These are phyloP conservation scores for Aspergillus fructus DNA, from an alignment of 2,329 filamentous ascomycete species.

Conservation along the genomic window DNA sequence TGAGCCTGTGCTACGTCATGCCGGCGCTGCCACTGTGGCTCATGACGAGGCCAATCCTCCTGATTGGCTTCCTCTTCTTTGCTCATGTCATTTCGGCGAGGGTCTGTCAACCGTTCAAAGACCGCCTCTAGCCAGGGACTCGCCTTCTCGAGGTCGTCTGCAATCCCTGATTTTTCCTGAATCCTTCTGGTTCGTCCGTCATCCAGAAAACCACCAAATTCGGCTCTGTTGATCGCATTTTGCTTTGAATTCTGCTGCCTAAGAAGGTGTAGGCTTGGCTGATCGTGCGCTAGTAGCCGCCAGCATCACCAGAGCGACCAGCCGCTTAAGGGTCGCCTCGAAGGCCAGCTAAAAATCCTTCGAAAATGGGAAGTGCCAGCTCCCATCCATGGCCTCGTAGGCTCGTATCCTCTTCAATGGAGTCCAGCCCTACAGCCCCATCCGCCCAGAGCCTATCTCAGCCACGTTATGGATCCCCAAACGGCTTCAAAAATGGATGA, in stretches of 20 bases:
- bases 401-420: background rate
- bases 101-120: background rate
- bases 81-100: background rate
- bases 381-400: background rate
- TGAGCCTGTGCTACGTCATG: conserved; percentile 17
- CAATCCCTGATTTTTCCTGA: background rate
- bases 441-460: background rate
- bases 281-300: background rate
- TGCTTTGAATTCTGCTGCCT: conserved; percentile 6
- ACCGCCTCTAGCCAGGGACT: background rate
- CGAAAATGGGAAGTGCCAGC: background rate
- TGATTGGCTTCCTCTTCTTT: background rate
- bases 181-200: background rate
- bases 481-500: background rate
- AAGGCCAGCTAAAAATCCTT: background rate
- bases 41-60: background rate
- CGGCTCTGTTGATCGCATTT: conserved; percentile 5
- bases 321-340: background rate
- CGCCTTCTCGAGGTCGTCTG: background rate
- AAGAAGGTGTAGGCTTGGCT: background rate
- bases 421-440: conserved; percentile 8
- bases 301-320: background rate
- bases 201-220: background rate
- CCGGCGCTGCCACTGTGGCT: conserved; percentile 18
- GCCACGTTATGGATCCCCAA: conserved; percentile 1